These are phyloP conservation scores for Cyclotella kingstonii DNA, from an alignment of 108 stramenopile species.

Conservation along the genomic window DNA sequence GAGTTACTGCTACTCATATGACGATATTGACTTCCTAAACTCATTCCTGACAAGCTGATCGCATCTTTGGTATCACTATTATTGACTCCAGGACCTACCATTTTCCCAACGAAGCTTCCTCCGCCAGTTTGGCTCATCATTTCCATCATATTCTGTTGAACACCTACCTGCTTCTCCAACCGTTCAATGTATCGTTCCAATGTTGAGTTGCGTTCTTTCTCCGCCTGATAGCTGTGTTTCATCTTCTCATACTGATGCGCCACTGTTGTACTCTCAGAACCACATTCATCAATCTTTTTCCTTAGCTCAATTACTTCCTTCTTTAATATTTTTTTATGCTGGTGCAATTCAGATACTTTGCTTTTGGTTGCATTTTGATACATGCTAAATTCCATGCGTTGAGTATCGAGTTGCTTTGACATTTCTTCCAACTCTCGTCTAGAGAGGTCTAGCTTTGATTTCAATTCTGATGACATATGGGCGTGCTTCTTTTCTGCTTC, in stretches of 20 bases:
- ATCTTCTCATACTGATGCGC: constrained; percentile 56
- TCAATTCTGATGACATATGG: constrained; percentile 46
- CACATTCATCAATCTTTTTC: constrained; percentile 67
- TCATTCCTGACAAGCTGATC: constrained; percentile 34
- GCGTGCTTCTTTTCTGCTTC: constrained; percentile 45
- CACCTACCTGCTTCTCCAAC: constrained; percentile 82
- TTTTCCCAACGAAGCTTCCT: constrained; percentile 42
- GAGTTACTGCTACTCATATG: constrained; percentile 12
- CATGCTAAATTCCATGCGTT: constrained; percentile 81
- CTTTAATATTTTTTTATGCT: constrained; percentile 85
- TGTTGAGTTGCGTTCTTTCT: constrained; percentile 63
- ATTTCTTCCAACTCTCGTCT: constrained; percentile 65
- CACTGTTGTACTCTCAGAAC: constrained; percentile 52
- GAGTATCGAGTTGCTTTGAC: constrained; percentile 68
- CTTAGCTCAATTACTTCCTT: constrained; percentile 84
- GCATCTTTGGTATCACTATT: constrained; percentile 26
- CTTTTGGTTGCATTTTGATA: constrained; percentile 68
- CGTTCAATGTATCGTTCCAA: constrained; percentile 79
- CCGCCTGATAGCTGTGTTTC: constrained; percentile 54
- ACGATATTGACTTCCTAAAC: constrained; percentile 18
- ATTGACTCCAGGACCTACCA: constrained; percentile 37
- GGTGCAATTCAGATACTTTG: constrained; percentile 66
- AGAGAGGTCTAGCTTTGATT: constrained; percentile 48
- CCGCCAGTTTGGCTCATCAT: constrained; percentile 65
- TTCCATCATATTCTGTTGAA: constrained; percentile 90